Evolutionary conservation across 129 eudicot species (phyloP), one percentile per base, ranked within the genome.

Genomic region (Lactuca saligna): DNA sequence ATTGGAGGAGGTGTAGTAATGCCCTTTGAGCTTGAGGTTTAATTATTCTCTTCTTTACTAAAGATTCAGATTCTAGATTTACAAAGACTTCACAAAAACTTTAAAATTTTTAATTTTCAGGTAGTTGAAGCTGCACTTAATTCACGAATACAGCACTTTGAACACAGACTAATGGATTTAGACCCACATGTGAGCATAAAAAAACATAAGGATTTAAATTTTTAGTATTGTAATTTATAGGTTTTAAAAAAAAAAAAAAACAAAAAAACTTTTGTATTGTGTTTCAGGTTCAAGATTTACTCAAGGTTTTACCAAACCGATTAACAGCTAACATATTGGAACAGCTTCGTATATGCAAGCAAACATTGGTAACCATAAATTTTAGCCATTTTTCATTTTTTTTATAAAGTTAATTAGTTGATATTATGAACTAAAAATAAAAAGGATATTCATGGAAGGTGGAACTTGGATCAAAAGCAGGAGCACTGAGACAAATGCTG

Each of bases 21-120:
- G 99, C 93, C 99, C 53, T 94, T 94, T 83, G 96, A 87, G 77
- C 96, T 94, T 48, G 99, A 94, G 99, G 99, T 94, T 35, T 35
- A 35, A 4, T 58, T 59, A 80, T 81, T 71, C 6, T 15, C 10
- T 39, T 42, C 17, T 59, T 42, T 37, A 17, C 17, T 17, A 10
- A 38, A 5, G 54, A 54, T 63, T 67, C 7, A 48, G 57, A 54
- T 41, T 57, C 8, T 56, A 46, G 62, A 65, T 39, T 38, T 37
- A 11, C 39, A 37, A 38, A 13, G 49, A 35, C 49, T 17, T 54
- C 9, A 74, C 17, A 57, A 73, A 76, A 55, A 53, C 51, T 66
- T 50, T 46, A 44, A 56, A 49, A 49, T 42, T 56, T 46, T 69
- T 67, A 49, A 41, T 31, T 74, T 75, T 65, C 82, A 89, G 99